phyloP scores from a whole-genome alignment of 148 eudicot genomes.

The Heliamphora exappendiculata region DNA sequence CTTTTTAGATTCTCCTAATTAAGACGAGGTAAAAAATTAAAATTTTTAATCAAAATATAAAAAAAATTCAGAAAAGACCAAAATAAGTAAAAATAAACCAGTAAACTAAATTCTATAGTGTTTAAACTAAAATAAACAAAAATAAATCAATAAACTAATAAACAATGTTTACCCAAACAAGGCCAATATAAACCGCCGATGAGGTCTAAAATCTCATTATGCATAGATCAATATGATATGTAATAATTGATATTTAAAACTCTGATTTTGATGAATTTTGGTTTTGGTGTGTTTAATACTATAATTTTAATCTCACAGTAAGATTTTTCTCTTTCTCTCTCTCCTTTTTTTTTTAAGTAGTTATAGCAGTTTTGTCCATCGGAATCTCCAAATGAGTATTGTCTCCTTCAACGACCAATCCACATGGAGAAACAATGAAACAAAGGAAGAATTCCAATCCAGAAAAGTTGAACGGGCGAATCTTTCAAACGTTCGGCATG shows the following conservation, averaged over 20 bases:
- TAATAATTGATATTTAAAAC: background rate
- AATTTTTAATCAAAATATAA: no score
- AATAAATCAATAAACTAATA: no score
- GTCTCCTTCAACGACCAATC: conserved; percentile 11
- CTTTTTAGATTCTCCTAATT: no score
- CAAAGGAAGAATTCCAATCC: background rate
- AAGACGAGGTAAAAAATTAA: no score
- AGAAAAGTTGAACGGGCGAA: background rate
- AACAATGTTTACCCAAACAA: no score
- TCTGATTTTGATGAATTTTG: background rate
- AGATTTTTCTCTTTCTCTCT: conserved; percentile 1
- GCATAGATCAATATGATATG: no score
- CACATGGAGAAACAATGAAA: conserved; percentile 5
- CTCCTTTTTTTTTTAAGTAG: conserved; percentile 18
- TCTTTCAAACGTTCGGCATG: background rate
- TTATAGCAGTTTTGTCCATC: conserved; percentile 4
- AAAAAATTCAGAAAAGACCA: no score
- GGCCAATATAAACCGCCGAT: no score
- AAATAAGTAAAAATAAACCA: no score
- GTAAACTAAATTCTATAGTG: no score
- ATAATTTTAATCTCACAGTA: background rate
- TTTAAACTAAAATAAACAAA: no score
- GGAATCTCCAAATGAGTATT: conserved; percentile 3
- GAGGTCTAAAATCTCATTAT: no score
- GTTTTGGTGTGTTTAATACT: background rate